A percentile compares a stretch with the other conserved stretches of the same genome.
Evolutionary conservation across 371 early-diverging fungal genomes (phyloP).

Genomic region (Sporodiniella umbellata): DNA sequence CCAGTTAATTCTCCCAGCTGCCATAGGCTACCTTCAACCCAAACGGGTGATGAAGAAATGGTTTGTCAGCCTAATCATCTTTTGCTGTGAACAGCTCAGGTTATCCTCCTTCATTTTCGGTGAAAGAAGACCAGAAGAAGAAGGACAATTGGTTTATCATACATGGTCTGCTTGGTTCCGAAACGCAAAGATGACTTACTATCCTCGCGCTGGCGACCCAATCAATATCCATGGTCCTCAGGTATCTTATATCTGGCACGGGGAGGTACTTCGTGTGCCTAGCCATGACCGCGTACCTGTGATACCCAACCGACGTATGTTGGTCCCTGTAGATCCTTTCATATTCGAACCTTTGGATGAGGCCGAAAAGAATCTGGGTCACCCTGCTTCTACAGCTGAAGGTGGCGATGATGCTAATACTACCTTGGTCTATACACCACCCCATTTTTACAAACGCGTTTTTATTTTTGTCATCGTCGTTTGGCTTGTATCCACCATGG

Average conservation of each 20-base stretch:
- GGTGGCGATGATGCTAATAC: constrained; percentile 41
- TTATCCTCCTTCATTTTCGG: constrained; percentile 85
- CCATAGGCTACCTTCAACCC: constrained; percentile 51
- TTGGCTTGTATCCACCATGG: constrained; percentile 46
- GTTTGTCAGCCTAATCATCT: constrained; percentile 60
- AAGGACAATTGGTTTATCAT: constrained; percentile 16
- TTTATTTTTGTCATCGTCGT: constrained; percentile 48
- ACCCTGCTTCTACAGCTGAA: constrained; percentile 45
- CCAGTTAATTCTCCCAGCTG: constrained; percentile 66
- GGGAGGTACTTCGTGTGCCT: constrained; percentile 55
- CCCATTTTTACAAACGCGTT: constrained; percentile 53
- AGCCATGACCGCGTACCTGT: constrained; percentile 29
- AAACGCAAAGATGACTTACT: not conserved
- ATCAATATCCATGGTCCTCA: constrained; percentile 36
- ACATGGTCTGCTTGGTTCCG: constrained; percentile 12
- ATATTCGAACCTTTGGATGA: constrained; percentile 13
- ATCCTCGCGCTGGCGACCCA: constrained; percentile 50
- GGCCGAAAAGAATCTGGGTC: constrained; percentile 53
- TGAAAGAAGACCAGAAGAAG: constrained; percentile 58
- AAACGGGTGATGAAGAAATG: constrained; percentile 33
- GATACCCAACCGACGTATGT: constrained; percentile 11
- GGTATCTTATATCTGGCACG: constrained; percentile 36
- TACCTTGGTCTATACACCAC: constrained; percentile 64
- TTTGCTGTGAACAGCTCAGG: constrained; percentile 57
- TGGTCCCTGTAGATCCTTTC: constrained; percentile 11